Percentiles rank a stretch among this genome's conserved stretches.
These are phyloP conservation scores for Clarireedia paspali DNA, from an alignment of 2,329 filamentous ascomycete species.

Conservation along the genomic window DNA sequence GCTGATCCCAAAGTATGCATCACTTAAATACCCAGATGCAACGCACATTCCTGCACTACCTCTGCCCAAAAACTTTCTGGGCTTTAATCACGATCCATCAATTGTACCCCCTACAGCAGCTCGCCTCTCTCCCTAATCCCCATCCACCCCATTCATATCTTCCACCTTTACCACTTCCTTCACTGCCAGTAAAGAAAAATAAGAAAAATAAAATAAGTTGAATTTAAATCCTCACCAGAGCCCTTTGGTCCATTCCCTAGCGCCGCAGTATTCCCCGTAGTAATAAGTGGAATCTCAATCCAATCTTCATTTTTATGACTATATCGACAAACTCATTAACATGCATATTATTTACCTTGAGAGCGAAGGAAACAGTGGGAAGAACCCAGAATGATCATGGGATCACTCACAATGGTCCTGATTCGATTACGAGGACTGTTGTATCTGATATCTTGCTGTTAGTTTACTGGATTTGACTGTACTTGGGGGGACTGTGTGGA, in stretches of 20 bases:
- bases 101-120: background rate
- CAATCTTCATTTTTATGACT: slow-evolving; percentile 8
- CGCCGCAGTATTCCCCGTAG: background rate
- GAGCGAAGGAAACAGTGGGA: background rate
- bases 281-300: background rate
- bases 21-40: no score
- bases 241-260: background rate
- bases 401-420: background rate
- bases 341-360: background rate
- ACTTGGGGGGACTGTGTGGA: no score
- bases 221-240: background rate
- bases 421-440: slow-evolving; percentile 5
- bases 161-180: no score
- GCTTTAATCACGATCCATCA: background rate
- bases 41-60: no score
- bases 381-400: background rate
- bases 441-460: background rate
- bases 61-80: no score
- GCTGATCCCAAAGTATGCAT: no score
- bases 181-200: no score
- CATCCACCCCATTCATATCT: no score
- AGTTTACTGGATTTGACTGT: background rate
- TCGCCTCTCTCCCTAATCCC: no score
- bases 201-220: background rate
- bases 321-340: no score